Evolutionary conservation across 1,139 yeast genomes (phyloP).

Genomic region (Pneumocystis murina): DNA sequence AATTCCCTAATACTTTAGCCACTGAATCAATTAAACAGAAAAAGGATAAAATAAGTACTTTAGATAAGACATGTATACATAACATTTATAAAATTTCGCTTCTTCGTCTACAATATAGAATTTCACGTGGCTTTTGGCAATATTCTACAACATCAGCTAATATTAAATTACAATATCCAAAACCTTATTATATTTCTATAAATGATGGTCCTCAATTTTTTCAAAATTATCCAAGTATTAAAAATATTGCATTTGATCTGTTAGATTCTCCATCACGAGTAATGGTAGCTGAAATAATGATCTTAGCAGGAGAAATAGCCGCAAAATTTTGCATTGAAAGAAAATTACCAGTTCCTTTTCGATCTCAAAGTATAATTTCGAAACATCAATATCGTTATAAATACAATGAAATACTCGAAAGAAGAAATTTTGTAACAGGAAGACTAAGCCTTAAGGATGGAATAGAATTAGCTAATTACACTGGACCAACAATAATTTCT

Average conservation of each 20-base stretch:
- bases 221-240: neutral
- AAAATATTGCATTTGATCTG: neutral
- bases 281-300: conserved; percentile 9
- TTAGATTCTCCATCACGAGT: conserved; percentile 2
- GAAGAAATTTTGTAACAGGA: conserved; percentile 22
- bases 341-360: conserved; percentile 44
- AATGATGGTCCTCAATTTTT: conserved; percentile 2
- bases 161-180: neutral
- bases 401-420: conserved; percentile 17
- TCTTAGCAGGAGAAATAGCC: conserved; percentile 43
- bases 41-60: neutral
- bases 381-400: conserved; percentile 13
- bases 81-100: neutral
- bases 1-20: neutral
- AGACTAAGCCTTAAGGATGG: conserved; percentile 24
- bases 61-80: neutral
- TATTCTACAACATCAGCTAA: neutral
- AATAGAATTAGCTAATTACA: conserved; percentile 30
- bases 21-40: neutral
- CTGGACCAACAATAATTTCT: conserved; percentile 28
- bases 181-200: conserved; percentile 29
- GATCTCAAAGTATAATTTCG: conserved; percentile 31
- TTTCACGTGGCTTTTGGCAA: neutral
- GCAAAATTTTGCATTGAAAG: conserved; percentile 37
- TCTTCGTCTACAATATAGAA: neutral